Base-by-base conservation (phyloP, 2,329 filamentous ascomycete species). In the Sporothrix sp. region DNA sequence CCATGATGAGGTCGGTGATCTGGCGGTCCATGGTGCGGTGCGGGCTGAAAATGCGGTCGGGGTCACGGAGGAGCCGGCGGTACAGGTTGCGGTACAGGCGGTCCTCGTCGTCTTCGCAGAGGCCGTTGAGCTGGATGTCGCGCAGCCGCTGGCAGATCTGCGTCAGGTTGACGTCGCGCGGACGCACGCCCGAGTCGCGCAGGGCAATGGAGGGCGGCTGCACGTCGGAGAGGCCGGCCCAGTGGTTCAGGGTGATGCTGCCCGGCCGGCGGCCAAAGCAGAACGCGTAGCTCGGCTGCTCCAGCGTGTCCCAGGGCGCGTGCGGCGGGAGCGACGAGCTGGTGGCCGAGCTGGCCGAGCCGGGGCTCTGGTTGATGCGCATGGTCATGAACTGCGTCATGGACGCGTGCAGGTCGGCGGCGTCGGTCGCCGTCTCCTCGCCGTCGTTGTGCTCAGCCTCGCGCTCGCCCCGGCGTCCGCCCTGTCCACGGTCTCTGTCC, bases 221-320 rank as follows among this genome's bases (percentile, higher is more conserved):
- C 28, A 66, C 71, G 51, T 81, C 82, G 16, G 74, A 77, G 55
- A 76, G 70, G 50, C 75, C 73, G 11, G 78, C 76, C 76, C 82
- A 87, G 55, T 81, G 77, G 58, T 85, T 87, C 46, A 89, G 67
- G 0, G 84, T 87, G 47, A 85, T 76, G 1, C 84, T 88, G 6
- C 85, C 85, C 0, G 83, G 79, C 20, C 77, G 71, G 45, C 70
- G 69, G 11, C 85, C 85, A 63, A 79, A 84, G 56, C 74, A 77
- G 61, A 84, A 85, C 1, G 79, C 73, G 64, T 81, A 80, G 61
- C 82, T 86, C 4, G 85, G 85, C 59, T 87, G 83, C 61, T 89
- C 85, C 23, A 88, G 69, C 1, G 84, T 82, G 55, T 84, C 77
- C 84, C 81, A 87, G 2, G 81, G 82, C 53, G 70, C 63, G 3